Percentiles rank a stretch among this genome's conserved stretches.
phyloP scores from a whole-genome alignment of 352 stramenopile species.

The Phytophthora sp. region DNA sequence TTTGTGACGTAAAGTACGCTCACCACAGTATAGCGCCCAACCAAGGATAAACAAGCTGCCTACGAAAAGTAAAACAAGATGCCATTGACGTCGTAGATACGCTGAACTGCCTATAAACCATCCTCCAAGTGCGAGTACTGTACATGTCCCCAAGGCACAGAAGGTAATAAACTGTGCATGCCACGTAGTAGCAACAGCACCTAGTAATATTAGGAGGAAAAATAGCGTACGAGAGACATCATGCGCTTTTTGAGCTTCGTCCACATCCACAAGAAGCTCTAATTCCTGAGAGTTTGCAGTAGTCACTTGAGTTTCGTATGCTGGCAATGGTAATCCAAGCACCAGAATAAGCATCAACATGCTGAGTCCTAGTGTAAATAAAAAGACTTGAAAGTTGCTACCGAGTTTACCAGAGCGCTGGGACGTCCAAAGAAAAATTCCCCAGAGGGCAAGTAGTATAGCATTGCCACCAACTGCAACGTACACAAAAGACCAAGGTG shows the following conservation, averaged over 20 bases:
- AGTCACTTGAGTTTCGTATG: conserved; percentile 10
- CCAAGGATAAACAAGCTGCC: conserved; percentile 46
- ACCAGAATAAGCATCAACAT: conserved; percentile 39
- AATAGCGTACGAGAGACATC: conserved; percentile 57
- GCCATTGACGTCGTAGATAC: conserved; percentile 52
- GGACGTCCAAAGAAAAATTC: conserved; percentile 31
- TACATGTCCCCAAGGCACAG: conserved; percentile 29
- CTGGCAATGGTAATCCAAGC: conserved; percentile 47
- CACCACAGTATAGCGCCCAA: conserved; percentile 44
- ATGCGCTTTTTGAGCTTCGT: conserved; percentile 27
- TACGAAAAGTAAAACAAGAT: conserved; percentile 53
- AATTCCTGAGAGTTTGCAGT: conserved; percentile 3
- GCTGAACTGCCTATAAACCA: conserved; percentile 37
- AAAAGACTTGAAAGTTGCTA: conserved; percentile 39
- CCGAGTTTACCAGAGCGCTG: conserved; percentile 20
- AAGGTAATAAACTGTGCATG: conserved; percentile 63
- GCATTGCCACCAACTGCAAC: conserved; percentile 16
- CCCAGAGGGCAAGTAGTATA: conserved; percentile 21
- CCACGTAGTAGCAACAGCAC: conserved; percentile 57
- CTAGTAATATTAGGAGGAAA: conserved; percentile 58
- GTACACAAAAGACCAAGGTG: conserved; percentile 36
- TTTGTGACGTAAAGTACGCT: conserved; percentile 47
- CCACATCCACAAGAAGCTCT: conserved; percentile 10
- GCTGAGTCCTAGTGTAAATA: conserved; percentile 36
- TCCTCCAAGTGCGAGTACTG: conserved; percentile 26